Conservation (phyloP, 1,139 yeast species). For the Suhomyces kunorum region DNA sequence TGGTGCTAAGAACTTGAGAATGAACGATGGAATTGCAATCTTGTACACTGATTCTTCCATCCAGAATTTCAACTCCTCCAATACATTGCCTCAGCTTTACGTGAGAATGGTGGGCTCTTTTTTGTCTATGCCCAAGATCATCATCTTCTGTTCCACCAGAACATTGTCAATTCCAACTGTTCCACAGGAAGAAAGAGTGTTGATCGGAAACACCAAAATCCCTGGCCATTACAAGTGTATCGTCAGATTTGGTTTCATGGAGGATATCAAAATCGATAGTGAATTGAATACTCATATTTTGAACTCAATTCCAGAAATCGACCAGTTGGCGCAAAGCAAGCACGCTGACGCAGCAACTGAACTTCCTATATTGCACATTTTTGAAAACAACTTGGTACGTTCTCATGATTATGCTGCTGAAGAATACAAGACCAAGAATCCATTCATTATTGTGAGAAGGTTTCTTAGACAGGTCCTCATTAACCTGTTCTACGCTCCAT, state of each 20-base stretch:
- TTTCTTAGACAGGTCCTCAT: constrained; percentile 25
- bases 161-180: constrained; percentile 45
- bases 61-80: constrained; percentile 36
- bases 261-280: constrained; percentile 33
- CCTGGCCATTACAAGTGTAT: constrained; percentile 50
- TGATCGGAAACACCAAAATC: constrained; percentile 40
- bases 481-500: constrained; percentile 32
- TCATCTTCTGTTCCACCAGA: constrained; percentile 44
- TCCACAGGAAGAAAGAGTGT: constrained; percentile 37
- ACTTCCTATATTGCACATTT: constrained; percentile 37
- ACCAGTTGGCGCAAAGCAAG: background rate
- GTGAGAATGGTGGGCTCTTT: constrained; percentile 37
- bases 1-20: constrained; percentile 25
- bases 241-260: constrained; percentile 50
- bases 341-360: constrained; percentile 2
- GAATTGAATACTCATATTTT: constrained; percentile 30
- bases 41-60: constrained; percentile 39
- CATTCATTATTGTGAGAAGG: constrained; percentile 18
- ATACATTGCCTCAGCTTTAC: constrained; percentile 45
- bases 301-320: constrained; percentile 24
- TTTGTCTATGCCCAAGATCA: constrained; percentile 42
- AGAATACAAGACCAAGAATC: constrained; percentile 22
- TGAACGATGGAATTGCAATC: constrained; percentile 42
- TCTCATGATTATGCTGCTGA: constrained; percentile 23
- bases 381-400: constrained; percentile 38